Percentiles rank a stretch among this genome's conserved stretches.
Conservation (phyloP, 208 protist genomes). For the Acanthamoeba rhysodes region DNA sequence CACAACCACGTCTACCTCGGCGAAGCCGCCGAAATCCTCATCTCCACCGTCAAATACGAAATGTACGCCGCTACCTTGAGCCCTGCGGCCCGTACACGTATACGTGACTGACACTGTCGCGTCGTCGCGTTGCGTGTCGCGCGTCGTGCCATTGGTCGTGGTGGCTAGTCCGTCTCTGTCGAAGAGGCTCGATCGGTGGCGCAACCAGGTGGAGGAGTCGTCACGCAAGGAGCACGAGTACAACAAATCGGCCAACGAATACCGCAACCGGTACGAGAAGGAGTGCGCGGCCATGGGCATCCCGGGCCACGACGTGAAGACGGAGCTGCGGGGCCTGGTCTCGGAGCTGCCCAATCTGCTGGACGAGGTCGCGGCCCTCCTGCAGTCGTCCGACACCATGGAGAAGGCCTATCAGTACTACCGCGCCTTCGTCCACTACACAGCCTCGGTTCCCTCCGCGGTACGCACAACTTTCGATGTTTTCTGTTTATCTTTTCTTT, state of each 20-base stretch:
- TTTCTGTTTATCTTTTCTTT: neutral
- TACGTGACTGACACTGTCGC: neutral
- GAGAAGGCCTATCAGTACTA: conserved; percentile 15
- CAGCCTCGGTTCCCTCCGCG: neutral
- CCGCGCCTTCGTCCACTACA: conserved; percentile 4
- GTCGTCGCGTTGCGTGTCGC: too few relatives aligned
- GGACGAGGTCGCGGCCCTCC: neutral
- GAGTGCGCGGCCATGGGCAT: conserved; percentile 56
- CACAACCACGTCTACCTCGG: conserved; percentile 41
- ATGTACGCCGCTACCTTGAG: neutral
- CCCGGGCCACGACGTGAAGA: conserved; percentile 37
- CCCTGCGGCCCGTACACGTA: neutral
- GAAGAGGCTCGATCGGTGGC: conserved; percentile 48
- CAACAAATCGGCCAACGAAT: neutral
- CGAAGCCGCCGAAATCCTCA: conserved; percentile 45
- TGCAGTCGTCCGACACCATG: conserved; percentile 7
- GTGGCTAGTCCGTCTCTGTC: conserved; percentile 6
- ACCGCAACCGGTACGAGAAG: conserved; percentile 11
- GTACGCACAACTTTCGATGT: neutral
- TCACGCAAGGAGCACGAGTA: conserved; percentile 10
- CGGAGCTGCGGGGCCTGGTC: neutral
- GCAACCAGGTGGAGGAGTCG: conserved; percentile 27
- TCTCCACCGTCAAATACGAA: conserved; percentile 68
- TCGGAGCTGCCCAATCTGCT: conserved; percentile 46
- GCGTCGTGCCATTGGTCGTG: too few relatives aligned